These are phyloP conservation scores for Chrysoporthe austroafricana DNA, from an alignment of 2,329 filamentous ascomycete species.

Conservation along the genomic window DNA sequence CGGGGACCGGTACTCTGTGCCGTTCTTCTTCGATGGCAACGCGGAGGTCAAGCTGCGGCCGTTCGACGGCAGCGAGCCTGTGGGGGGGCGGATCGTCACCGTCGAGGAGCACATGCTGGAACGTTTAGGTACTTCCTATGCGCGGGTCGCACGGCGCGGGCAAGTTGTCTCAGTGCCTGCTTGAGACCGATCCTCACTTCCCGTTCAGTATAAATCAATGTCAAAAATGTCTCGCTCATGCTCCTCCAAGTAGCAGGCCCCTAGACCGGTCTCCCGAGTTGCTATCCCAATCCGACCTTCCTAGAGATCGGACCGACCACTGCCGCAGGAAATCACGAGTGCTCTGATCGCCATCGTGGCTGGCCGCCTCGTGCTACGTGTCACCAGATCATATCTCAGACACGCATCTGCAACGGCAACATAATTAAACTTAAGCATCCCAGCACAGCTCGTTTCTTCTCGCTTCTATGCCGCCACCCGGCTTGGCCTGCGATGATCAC, in stretches of 20 bases:
- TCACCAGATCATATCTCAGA: constrained; percentile 7
- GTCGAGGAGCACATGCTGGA: constrained; percentile 41
- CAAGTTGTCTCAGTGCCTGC: constrained; percentile 19
- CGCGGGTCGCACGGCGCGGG: constrained; percentile 22
- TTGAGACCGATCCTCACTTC: not conserved
- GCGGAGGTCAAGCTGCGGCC: constrained; percentile 44
- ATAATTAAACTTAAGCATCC: no score
- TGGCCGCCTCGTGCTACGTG: not conserved
- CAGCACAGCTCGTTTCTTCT: not conserved
- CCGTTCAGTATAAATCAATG: not conserved
- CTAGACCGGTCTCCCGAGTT: no score
- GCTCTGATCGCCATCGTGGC: not conserved
- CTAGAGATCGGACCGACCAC: not conserved
- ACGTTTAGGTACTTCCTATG: constrained; percentile 37
- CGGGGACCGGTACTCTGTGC: constrained; percentile 58
- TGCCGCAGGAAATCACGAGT: not conserved
- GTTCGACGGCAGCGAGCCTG: constrained; percentile 37
- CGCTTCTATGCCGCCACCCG: no score
- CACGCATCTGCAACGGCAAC: not conserved
- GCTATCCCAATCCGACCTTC: not conserved
- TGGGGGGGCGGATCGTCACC: constrained; percentile 34
- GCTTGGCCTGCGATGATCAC: not conserved
- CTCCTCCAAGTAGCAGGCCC: no score
- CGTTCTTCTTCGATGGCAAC: constrained; percentile 61
- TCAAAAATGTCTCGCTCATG: not conserved